phyloP scores from a whole-genome alignment of 129 eudicot genomes.

The Tagetes erecta region DNA sequence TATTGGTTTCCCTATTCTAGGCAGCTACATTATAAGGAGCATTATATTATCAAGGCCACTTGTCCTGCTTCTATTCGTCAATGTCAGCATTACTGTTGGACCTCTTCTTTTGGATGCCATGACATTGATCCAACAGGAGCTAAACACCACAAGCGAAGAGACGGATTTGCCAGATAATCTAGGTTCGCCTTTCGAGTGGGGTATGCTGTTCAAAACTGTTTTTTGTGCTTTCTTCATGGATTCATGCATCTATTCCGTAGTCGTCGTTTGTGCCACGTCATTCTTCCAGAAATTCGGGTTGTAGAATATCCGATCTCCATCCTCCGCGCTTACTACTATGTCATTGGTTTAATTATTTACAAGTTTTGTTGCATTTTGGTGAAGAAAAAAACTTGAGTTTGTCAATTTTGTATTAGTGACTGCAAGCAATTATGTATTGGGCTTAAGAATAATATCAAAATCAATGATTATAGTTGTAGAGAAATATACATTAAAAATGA shows the following conservation, averaged over 20 bases:
- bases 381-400: conserved; percentile 2
- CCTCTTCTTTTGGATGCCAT: conserved; percentile 44
- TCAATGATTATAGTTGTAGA: too few species aligned
- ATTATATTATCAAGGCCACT: conserved; percentile 63
- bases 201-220: conserved; percentile 55
- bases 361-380: background rate
- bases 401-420: background rate
- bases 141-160: conserved; percentile 31
- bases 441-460: background rate
- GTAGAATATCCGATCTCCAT: conserved; percentile 17
- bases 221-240: conserved; percentile 70
- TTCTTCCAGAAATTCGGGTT: conserved; percentile 46
- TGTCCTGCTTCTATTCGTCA: conserved; percentile 59
- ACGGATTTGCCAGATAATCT: conserved; percentile 41
- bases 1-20: conserved; percentile 58
- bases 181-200: conserved; percentile 65
- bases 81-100: conserved; percentile 51
- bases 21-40: conserved; percentile 40
- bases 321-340: background rate
- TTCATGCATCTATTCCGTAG: conserved; percentile 56
- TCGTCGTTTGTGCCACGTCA: conserved; percentile 58
- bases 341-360: background rate
- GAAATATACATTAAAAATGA: too few species aligned
- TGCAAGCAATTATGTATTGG: background rate
- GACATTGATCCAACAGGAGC: conserved; percentile 24